A percentile compares a stretch with the other conserved stretches of the same genome.
Evolutionary conservation across 257 asterid species (phyloP).

Genomic region (Solanum habrochaites): DNA sequence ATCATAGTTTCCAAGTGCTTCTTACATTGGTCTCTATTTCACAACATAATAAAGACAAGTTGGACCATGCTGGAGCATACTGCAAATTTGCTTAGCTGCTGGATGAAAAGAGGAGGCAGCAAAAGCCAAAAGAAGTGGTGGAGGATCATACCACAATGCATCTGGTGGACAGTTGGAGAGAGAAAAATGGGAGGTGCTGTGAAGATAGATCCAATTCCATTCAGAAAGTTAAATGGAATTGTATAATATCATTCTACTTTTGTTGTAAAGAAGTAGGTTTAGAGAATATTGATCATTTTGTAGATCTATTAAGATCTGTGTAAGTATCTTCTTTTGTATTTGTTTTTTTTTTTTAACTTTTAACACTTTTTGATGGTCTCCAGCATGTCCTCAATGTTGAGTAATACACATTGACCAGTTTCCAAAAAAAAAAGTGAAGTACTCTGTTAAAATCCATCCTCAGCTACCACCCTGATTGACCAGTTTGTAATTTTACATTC

Average conservation of each 20-base stretch:
- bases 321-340: neutral
- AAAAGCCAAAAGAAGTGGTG: neutral
- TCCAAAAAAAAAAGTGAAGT: neutral
- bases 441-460: neutral
- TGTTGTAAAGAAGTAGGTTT: neutral
- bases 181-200: neutral
- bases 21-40: neutral
- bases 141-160: neutral
- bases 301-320: neutral
- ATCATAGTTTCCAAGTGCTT: neutral
- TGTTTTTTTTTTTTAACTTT: no score
- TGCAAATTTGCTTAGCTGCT: neutral
- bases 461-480: neutral
- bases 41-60: neutral
- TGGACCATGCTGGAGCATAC: neutral
- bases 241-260: neutral
- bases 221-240: neutral
- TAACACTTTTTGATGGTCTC: neutral
- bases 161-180: neutral
- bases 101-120: neutral
- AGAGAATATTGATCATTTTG: neutral
- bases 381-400: neutral
- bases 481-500: neutral
- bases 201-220: neutral
- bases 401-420: neutral